phyloP scores from a whole-genome alignment of 495 filamentous ascomycete genomes.

The Neurospora sp. region DNA sequence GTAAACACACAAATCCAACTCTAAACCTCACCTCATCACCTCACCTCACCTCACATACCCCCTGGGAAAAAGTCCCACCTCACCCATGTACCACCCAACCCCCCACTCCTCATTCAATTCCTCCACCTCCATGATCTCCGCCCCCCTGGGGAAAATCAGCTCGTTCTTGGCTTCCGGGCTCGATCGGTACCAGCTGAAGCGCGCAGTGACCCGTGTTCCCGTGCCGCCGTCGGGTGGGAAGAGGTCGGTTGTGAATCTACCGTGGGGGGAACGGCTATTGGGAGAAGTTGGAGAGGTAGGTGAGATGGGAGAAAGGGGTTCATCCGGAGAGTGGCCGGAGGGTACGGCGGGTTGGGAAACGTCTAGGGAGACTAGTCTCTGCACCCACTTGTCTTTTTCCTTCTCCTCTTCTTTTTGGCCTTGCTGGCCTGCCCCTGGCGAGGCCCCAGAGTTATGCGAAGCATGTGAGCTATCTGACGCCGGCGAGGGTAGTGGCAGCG shows the following conservation, averaged over 20 bases:
- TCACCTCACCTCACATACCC: constrained; percentile 46
- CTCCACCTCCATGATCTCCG: constrained; percentile 69
- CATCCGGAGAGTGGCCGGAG: not conserved
- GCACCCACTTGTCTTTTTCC: not conserved
- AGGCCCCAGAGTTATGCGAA: not conserved
- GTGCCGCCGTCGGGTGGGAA: constrained; percentile 66
- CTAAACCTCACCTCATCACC: constrained; percentile 7
- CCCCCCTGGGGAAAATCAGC: constrained; percentile 70
- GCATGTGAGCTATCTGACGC: not conserved
- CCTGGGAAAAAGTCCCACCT: constrained; percentile 65
- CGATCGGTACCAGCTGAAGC: constrained; percentile 63
- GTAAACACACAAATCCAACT: not conserved
- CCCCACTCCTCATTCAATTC: constrained; percentile 84
- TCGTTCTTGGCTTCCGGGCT: constrained; percentile 53
- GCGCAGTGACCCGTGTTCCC: constrained; percentile 49
- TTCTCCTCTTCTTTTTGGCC: constrained; percentile 11
- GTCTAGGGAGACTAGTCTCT: constrained; percentile 22
- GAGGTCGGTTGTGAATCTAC: constrained; percentile 1
- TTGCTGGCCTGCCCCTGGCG: not conserved
- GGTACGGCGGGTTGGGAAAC: constrained; percentile 7
- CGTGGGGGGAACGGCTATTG: constrained; percentile 7
- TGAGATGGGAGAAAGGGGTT: rapidly evolving
- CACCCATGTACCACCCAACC: constrained; percentile 69
- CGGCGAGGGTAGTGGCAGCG: not conserved
- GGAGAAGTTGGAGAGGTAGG: not conserved